Evolutionary conservation across 2,329 filamentous ascomycete genomes (phyloP).

Genomic region (Colletotrichum siamense): DNA sequence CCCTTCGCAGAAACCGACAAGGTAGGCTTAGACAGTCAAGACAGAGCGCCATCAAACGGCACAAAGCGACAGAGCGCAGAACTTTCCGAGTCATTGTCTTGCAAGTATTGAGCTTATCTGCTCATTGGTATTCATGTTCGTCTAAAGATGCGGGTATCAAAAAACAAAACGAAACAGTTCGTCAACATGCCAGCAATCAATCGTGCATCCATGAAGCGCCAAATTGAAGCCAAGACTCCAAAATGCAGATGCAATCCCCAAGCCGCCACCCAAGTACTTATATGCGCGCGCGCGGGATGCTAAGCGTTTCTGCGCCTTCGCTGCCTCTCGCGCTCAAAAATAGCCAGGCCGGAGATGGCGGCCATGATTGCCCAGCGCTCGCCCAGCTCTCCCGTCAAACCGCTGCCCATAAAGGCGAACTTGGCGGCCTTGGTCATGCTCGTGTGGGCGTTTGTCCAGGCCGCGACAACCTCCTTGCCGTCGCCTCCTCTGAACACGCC

Average conservation of each 20-base stretch:
- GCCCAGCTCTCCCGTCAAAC: constrained; percentile 42
- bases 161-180: constrained; percentile 9
- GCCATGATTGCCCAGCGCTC: constrained; percentile 49
- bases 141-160: constrained; percentile 4
- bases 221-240: background rate
- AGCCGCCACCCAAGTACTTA: background rate
- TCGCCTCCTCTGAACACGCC: constrained; percentile 29
- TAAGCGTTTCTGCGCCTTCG: background rate
- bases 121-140: background rate
- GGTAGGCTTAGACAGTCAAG: background rate
- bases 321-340: constrained; percentile 17
- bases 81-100: background rate
- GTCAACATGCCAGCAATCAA: background rate
- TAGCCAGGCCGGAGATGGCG: constrained; percentile 34
- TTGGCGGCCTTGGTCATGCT: constrained; percentile 38
- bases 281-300: background rate
- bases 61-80: background rate
- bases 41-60: background rate
- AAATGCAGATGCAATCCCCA: background rate
- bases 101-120: background rate
- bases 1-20: background rate
- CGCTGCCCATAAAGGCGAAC: constrained; percentile 46
- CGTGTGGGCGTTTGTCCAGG: constrained; percentile 37
- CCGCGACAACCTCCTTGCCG: constrained; percentile 48
- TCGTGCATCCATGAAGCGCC: background rate